Percentiles rank a stretch among this genome's conserved stretches.
phyloP scores from a whole-genome alignment of 805 yeast genomes.

The Candida methanosorbosa region DNA sequence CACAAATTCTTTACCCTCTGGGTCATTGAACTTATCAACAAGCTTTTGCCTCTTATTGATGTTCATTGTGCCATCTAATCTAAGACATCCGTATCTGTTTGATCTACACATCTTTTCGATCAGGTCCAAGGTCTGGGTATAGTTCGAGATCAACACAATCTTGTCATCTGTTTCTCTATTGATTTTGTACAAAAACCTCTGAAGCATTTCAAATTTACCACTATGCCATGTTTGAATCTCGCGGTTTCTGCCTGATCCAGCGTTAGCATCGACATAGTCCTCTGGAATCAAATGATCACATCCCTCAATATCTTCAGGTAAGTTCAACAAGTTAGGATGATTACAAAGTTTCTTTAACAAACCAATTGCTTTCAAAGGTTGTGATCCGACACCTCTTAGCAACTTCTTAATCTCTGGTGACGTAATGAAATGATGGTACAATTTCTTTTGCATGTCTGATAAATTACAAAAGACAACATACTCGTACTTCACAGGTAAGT shows the following conservation, averaged over 20 bases:
- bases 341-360: slow-evolving; percentile 83
- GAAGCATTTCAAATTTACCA: slow-evolving; percentile 80
- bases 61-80: slow-evolving; percentile 89
- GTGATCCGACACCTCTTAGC: slow-evolving; percentile 61
- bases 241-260: slow-evolving; percentile 45
- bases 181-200: slow-evolving; percentile 74
- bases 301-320: slow-evolving; percentile 75
- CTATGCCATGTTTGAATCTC: slow-evolving; percentile 76
- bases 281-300: slow-evolving; percentile 59
- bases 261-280: slow-evolving; percentile 47
- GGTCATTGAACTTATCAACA: slow-evolving; percentile 88
- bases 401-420: slow-evolving; percentile 69
- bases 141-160: slow-evolving; percentile 89
- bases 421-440: slow-evolving; percentile 68
- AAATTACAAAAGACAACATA: slow-evolving; percentile 90
- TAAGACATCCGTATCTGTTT: slow-evolving; percentile 63
- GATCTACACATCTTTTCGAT: slow-evolving; percentile 79
- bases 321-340: slow-evolving; percentile 78
- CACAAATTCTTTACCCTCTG: slow-evolving; percentile 79
- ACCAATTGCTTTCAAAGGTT: slow-evolving; percentile 86
- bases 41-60: slow-evolving; percentile 88
- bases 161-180: slow-evolving; percentile 82
- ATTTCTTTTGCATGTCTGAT: slow-evolving; percentile 61
- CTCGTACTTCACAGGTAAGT: slow-evolving; percentile 91
- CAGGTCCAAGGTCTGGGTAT: slow-evolving; percentile 88